Evolutionary conservation across 305 asterid genomes (phyloP), one percentile per base, ranked within the genome.

Genomic region (Fraxinus paxiana): DNA sequence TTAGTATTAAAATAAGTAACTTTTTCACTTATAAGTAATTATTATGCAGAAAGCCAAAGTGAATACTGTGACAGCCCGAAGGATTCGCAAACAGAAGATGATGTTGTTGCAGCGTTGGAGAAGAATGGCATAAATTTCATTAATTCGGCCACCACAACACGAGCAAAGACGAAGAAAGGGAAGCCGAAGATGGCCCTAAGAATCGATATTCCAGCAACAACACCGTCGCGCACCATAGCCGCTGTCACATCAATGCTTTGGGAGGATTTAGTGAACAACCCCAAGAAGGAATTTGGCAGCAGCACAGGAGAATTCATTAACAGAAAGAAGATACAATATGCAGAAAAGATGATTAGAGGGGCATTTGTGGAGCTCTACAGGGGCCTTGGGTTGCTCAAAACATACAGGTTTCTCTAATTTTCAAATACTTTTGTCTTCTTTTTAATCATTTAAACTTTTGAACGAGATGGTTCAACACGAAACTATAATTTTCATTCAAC

Each of bases 301-400:
- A 56, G 38, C 38, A 34, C 24, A 15, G 89, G 88, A 59, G 93
- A 89, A 26, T 77, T 73, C 75, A 80, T 92, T 30, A 91, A 89
- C 83, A 80, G 91, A 15, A 90, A 86, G 86, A 92, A 95, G 84
- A 89, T 92, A 9, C 96, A 95, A 67, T 88, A 92, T 79, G 98
- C 97, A 37, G 95, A 91, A 51, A 95, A 95, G 87, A 92, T 92
- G 98, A 92, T 93, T 34, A 82, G 98, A 83, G 91, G 94, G 37
- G 98, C 95, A 31, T 93, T 90, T 91, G 97, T 95, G 63, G 98
- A 95, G 77, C 94, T 95, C 46, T 92, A 92, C 33, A 86, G 89
- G 75, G 98, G 98, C 63, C 97, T 95, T 79, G 94, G 96, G 78
- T 87, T 95, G 80, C 92, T 95, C 0, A 93, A 87, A 80, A 95